Evolutionary conservation across 257 asterid genomes (phyloP), one percentile per base, ranked within the genome.

Genomic region (Nicotiana knightiana): DNA sequence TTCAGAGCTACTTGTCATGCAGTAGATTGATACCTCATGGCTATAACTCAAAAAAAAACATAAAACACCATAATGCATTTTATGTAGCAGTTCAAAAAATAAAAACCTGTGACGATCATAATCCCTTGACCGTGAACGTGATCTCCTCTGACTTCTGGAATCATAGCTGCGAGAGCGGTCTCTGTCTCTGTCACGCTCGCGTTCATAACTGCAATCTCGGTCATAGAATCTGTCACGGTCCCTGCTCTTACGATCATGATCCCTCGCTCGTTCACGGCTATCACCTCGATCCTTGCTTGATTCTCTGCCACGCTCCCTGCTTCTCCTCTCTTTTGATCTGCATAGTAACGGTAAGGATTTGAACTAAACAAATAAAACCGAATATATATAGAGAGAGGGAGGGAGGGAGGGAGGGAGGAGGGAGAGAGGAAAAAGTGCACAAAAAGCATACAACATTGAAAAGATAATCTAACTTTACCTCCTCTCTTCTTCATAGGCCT

Each of bases 41-140:
- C 18, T 53, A 53, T 12, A 53, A 53, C 58, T 51, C 1, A 48
- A 48, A 10, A 48, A 48, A 9, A 48, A 2, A 51, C 4, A 51
- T 39, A 39, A 5, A 43, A 43, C 51, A 43, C 58, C 58, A 53
- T 53, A 13, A 53, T 15, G 58, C 17, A 15, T 53, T 10, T 15
- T 15, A 53, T 53, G 18, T 4, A 53, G 58, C 58, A 13, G 58
- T 53, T 53, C 58, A 39, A 15, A 21, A 73, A 37, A 54, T 16
- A 39, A 43, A 58, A 77, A 96, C 99, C 98, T 96, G 93, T 88
- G 86, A 84, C 94, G 98, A 86, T 94, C 98, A 83, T 94, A 89
- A 87, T 94, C 99, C 81, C 98, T 90, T 61, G 97, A 95, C 17
- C 97, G 89, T 35, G 99, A 96, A 33, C 99, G 97, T 33, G 99